Evolutionary conservation across 306 rosid genomes (phyloP).

Genomic region (Sindora glabra): DNA sequence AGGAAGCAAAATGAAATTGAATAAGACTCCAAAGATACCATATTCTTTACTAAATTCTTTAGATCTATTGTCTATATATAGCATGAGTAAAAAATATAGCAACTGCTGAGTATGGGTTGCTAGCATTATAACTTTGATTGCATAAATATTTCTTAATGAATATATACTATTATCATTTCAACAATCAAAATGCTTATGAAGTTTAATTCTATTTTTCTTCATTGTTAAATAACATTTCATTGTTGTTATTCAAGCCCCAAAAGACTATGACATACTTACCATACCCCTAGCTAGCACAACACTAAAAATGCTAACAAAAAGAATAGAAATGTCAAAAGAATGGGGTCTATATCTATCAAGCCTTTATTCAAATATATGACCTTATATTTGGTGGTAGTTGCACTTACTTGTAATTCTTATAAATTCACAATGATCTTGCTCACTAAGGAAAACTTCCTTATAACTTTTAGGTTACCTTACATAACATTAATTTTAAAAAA

Average conservation of each 20-base stretch:
- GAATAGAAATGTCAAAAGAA: slow-evolving; percentile 61
- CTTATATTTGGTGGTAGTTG: neutral
- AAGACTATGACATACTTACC: slow-evolving; percentile 61
- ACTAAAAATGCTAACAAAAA: slow-evolving; percentile 36
- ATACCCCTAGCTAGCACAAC: slow-evolving; percentile 58
- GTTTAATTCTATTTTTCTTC: neutral
- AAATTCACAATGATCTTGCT: neutral
- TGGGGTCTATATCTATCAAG: slow-evolving; percentile 60
- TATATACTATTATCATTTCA: neutral
- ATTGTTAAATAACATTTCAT: neutral
- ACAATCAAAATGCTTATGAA: neutral
- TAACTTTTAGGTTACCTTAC: neutral
- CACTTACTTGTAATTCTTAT: neutral
- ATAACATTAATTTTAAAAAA: neutral
- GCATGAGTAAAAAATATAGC: neutral
- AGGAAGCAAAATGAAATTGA: slow-evolving; percentile 63
- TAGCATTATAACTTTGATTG: neutral
- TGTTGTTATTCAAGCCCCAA: slow-evolving; percentile 42
- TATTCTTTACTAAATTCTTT: neutral
- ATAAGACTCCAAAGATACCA: slow-evolving; percentile 48
- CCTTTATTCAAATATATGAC: slow-evolving; percentile 22
- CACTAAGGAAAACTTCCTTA: neutral
- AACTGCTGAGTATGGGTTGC: neutral
- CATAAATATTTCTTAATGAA: neutral
- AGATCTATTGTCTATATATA: neutral